Evolutionary conservation across 306 rosid genomes (phyloP), one percentile per base, ranked within the genome.

Genomic region (Oxytropis ochrocephala): DNA sequence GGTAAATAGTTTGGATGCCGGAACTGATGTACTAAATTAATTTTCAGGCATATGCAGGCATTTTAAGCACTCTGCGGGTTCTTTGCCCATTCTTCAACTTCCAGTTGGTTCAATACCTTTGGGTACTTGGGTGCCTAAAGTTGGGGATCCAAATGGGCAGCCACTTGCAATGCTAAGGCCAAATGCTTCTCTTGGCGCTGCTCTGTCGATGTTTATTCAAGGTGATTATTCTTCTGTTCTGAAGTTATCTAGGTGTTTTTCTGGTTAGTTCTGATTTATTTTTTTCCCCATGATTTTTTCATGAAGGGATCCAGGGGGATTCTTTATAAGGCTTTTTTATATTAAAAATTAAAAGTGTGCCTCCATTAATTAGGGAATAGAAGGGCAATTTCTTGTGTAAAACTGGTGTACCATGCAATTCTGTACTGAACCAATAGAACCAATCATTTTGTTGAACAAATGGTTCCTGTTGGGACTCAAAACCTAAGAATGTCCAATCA

Each of bases 111-210:
- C 86, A 46, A 76, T 91, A 74, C 91, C 87, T 53, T 57, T 88
- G 82, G 97, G 96, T 46, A 85, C 96, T 4, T 86, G 96, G 97
- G 85, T 86, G 82, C 93, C 97, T 36, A 83, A 80, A 69, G 88
- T 88, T 75, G 96, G 96, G 67, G 93, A 85, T 50, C 49, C 93
- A 78, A 82, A 73, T 72, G 84, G 84, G 56, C 81, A 74, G 64
- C 89, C 88, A n/a, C 51, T 91, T 58, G 85, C 89, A 48, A 83
- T 86, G 92, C 82, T 91, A 64, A 85, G 83, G 78, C 84, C 87
- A 78, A 85, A 73, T 79, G 87, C 93, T 51, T 85, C 91, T 74
- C 88, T 91, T 47, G 82, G 86, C 67, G 80, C 72, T 72, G 93
- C 89, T 30, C 73, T 91, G 55, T 80, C 86, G 12, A 81, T 88